phyloP scores from a whole-genome alignment of 1,284 basidiomycete genomes.

The Papiliotrema terrestris region DNA sequence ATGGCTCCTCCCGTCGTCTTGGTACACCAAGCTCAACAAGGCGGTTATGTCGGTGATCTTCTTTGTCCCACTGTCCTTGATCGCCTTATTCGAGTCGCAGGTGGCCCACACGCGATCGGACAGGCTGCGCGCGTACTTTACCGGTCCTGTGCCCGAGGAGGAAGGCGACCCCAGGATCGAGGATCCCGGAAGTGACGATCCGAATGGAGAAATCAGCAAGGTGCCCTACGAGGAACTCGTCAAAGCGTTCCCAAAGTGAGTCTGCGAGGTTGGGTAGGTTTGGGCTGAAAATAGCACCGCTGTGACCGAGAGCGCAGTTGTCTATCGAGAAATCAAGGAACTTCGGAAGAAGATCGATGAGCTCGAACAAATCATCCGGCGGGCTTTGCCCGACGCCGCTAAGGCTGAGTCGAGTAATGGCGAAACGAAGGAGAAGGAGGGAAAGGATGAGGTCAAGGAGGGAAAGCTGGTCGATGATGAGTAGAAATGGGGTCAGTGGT shows the following conservation, averaged over 20 bases:
- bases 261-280: slow-evolving; percentile 11
- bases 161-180: slow-evolving; percentile 64
- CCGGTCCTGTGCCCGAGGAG: slow-evolving; percentile 62
- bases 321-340: slow-evolving; percentile 62
- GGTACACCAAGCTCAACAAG: slow-evolving; percentile 63
- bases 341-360: slow-evolving; percentile 59
- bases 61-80: slow-evolving; percentile 68
- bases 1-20: slow-evolving; percentile 27
- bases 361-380: slow-evolving; percentile 57
- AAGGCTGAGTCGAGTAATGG: slow-evolving; percentile 1
- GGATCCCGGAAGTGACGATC: slow-evolving; percentile 54
- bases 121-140: slow-evolving; percentile 60
- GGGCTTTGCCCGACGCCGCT: neutral
- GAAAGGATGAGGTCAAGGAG: neutral
- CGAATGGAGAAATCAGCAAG: slow-evolving; percentile 60
- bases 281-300: slow-evolving; percentile 31
- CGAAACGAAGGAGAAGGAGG: slow-evolving; percentile 7
- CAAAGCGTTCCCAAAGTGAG: slow-evolving; percentile 75
- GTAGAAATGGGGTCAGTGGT: neutral
- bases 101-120: slow-evolving; percentile 52
- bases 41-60: slow-evolving; percentile 72
- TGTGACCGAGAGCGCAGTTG: slow-evolving; percentile 62
- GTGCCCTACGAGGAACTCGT: slow-evolving; percentile 71
- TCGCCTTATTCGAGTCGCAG: slow-evolving; percentile 72
- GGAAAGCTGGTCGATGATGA: neutral